Conservation (phyloP, 805 yeast species). For the Scheffersomyces coipomensis region DNA sequence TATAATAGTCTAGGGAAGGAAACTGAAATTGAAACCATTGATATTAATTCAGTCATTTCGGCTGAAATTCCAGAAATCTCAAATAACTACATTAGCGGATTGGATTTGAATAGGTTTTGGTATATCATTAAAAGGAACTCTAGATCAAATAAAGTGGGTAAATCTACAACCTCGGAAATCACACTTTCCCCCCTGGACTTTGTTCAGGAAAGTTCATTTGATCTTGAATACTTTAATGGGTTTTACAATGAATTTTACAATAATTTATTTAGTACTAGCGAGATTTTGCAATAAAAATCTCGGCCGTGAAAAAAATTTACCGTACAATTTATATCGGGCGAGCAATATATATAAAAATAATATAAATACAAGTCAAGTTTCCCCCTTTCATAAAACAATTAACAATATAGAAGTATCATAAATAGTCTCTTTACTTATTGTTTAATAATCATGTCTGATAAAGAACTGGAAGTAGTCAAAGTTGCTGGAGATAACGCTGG, state of each 20-base stretch:
- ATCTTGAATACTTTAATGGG: background rate
- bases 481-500: slow-evolving; percentile 33
- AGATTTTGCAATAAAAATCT: too few species aligned
- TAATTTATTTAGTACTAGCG: too few species aligned
- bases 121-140: background rate
- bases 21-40: background rate
- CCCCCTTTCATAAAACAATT: too few species aligned
- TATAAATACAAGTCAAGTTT: too few species aligned
- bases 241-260: background rate
- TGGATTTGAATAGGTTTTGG: background rate
- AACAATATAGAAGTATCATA: too few species aligned
- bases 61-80: background rate
- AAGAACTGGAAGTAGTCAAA: too few species aligned
- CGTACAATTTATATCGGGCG: too few species aligned
- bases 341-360: too few species aligned
- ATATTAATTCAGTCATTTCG: background rate
- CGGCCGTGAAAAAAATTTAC: too few species aligned
- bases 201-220: background rate
- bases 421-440: too few species aligned
- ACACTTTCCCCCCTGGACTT: background rate
- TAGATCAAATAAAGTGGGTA: background rate
- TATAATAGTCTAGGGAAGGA: background rate
- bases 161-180: background rate
- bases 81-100: background rate
- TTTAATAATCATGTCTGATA: too few species aligned